Evolutionary conservation across 768 basidiomycete species (phyloP).

Genomic region (Lactifluus pinguis): DNA sequence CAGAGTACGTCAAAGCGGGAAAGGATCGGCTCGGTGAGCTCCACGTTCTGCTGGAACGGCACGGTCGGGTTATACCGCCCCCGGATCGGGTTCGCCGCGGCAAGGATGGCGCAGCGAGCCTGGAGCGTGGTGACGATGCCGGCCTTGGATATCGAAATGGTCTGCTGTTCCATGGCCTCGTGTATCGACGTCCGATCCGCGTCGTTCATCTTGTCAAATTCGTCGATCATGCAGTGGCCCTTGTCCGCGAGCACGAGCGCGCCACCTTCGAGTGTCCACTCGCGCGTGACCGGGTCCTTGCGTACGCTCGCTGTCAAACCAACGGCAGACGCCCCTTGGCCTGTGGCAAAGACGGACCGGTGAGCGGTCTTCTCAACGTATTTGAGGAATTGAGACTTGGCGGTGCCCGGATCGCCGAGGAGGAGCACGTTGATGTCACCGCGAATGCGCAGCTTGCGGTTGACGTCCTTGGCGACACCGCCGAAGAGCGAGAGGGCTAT

Average conservation of each 20-base stretch:
- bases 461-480: slow-evolving; percentile 92
- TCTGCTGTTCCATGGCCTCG: slow-evolving; percentile 99
- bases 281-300: slow-evolving; percentile 92
- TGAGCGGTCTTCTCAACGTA: slow-evolving; percentile 99
- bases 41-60: slow-evolving; percentile 97
- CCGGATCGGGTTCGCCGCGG: slow-evolving; percentile 94
- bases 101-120: slow-evolving; percentile 95
- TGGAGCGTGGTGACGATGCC: slow-evolving; percentile 98
- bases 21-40: slow-evolving; percentile 94
- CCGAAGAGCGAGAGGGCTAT: slow-evolving; percentile 92
- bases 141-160: slow-evolving; percentile 97
- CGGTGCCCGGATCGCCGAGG: slow-evolving; percentile 96
- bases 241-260: slow-evolving; percentile 98
- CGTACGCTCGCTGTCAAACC: slow-evolving; percentile 99
- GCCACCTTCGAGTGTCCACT: slow-evolving; percentile 98
- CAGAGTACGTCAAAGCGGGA: slow-evolving; percentile 97
- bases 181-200: slow-evolving; percentile 96
- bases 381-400: slow-evolving; percentile 98
- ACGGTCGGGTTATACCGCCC: slow-evolving; percentile 98
- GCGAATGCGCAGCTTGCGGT: slow-evolving; percentile 90
- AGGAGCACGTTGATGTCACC: slow-evolving; percentile 97
- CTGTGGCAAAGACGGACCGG: slow-evolving; percentile 95
- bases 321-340: slow-evolving; percentile 96
- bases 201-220: slow-evolving; percentile 99
- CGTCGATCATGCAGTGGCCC: slow-evolving; percentile 95